Percentiles rank a stretch among this genome's conserved stretches.
Conservation (phyloP, 179 eudicot genomes). For the Vitellaria paradoxa region DNA sequence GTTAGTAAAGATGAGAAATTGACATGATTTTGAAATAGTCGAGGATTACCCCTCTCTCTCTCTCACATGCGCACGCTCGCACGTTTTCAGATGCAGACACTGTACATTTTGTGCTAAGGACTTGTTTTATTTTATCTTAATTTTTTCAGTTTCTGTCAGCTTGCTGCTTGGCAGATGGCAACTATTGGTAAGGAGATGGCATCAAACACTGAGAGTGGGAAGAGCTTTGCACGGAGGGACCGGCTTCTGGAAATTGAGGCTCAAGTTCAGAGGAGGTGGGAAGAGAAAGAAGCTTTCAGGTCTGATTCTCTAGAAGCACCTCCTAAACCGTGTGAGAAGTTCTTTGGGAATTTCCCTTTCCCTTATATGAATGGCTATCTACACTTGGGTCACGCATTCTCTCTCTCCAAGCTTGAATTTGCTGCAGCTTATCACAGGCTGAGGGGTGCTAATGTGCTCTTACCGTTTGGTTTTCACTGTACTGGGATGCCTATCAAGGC, state of each 20-base stretch:
- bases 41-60: too few species aligned
- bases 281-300: slow-evolving; percentile 45
- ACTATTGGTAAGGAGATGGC: slow-evolving; percentile 17
- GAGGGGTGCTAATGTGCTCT: slow-evolving; percentile 68
- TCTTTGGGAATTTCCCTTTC: slow-evolving; percentile 77
- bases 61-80: too few species aligned
- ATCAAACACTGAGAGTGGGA: slow-evolving; percentile 30
- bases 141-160: slow-evolving; percentile 28
- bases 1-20: too few species aligned
- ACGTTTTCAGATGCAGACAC: too few species aligned
- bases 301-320: slow-evolving; percentile 46
- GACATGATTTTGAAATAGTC: too few species aligned
- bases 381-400: slow-evolving; percentile 79
- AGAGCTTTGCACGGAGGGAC: slow-evolving; percentile 65
- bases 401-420: slow-evolving; percentile 74
- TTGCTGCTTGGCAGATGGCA: slow-evolving; percentile 18
- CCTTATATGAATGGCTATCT: slow-evolving; percentile 82
- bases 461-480: slow-evolving; percentile 77
- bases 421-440: slow-evolving; percentile 72
- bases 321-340: slow-evolving; percentile 65
- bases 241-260: slow-evolving; percentile 57
- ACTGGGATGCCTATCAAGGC: slow-evolving; percentile 92
- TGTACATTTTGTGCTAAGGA: too few species aligned
- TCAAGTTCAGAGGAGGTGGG: slow-evolving; percentile 51
- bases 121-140: too few species aligned